Evolutionary conservation across 2,329 filamentous ascomycete genomes (phyloP).

Genomic region (Cordyceps javanica): DNA sequence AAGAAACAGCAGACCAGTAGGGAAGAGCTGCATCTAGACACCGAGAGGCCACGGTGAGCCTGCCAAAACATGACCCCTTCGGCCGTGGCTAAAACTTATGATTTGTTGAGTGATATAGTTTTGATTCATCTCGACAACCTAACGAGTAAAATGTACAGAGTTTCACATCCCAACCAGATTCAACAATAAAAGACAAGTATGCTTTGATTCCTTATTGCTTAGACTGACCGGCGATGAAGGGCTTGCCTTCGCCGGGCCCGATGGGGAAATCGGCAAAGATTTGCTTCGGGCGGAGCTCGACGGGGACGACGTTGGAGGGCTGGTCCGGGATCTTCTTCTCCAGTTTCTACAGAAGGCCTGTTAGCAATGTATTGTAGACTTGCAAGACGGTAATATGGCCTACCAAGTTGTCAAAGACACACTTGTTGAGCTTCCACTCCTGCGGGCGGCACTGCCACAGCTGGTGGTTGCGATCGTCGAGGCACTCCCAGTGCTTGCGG

Average conservation of each 20-base stretch:
- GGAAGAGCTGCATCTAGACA: neutral
- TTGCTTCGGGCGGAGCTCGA: constrained; percentile 64
- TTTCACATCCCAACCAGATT: neutral
- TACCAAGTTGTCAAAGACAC: constrained; percentile 94
- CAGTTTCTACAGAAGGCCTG: constrained; percentile 52
- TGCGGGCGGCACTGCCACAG: constrained; percentile 87
- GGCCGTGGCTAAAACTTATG: too few relatives aligned
- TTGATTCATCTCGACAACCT: constrained; percentile 11
- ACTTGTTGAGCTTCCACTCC: constrained; percentile 89
- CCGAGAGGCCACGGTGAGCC: neutral
- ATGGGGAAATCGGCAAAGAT: constrained; percentile 53
- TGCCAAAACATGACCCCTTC: too few relatives aligned
- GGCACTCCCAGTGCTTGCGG: constrained; percentile 87
- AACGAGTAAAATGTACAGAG: constrained; percentile 10
- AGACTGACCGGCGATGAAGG: constrained; percentile 31
- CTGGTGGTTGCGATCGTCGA: constrained; percentile 97
- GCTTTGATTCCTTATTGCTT: constrained; percentile 26
- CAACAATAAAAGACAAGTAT: constrained; percentile 1
- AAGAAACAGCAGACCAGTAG: neutral
- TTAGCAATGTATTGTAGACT: neutral
- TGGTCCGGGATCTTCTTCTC: constrained; percentile 75
- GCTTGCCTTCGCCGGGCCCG: constrained; percentile 36
- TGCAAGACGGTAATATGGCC: constrained; percentile 27
- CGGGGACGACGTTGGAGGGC: constrained; percentile 61
- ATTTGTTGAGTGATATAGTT: neutral